These are phyloP conservation scores for Chaetomium olivaceum DNA, from an alignment of 2,329 filamentous ascomycete genomes.

Conservation along the genomic window DNA sequence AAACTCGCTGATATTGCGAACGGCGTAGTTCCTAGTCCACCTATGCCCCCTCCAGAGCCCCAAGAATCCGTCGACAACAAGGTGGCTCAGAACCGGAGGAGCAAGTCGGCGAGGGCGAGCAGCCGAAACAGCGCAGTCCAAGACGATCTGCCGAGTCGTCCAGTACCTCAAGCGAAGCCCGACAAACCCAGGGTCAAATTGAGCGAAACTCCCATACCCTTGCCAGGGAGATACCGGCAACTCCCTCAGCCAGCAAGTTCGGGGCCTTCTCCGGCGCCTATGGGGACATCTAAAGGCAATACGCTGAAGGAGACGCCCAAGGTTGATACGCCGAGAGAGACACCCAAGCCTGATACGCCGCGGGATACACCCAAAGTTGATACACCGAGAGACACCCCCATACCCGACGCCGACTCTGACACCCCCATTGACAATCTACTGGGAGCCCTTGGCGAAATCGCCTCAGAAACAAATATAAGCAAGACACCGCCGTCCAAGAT, in stretches of 20 bases:
- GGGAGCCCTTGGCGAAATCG: conserved; percentile 28
- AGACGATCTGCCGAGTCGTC: conserved; percentile 34
- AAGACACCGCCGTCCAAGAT: conserved; percentile 37
- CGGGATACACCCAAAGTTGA: neutral
- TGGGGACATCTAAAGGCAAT: neutral
- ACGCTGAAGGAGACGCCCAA: neutral
- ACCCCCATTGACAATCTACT: conserved; percentile 33
- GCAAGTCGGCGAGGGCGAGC: conserved; percentile 31
- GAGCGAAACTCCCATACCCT: conserved; percentile 26
- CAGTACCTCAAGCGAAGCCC: conserved; percentile 18
- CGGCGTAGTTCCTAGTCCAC: conserved; percentile 1
- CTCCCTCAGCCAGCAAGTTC: conserved; percentile 1
- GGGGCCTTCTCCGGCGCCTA: conserved; percentile 2
- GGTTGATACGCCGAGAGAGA: neutral
- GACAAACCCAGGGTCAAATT: conserved; percentile 18
- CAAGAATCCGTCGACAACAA: conserved; percentile 11
- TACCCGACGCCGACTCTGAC: conserved; percentile 3
- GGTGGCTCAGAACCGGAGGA: conserved; percentile 25
- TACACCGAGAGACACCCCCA: neutral
- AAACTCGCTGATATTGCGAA: conserved; percentile 20
- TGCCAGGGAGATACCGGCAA: conserved; percentile 26
- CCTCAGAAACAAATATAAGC: conserved; percentile 36
- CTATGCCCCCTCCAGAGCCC: neutral
- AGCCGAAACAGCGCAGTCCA: conserved; percentile 29
- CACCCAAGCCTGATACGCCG: neutral